Evolutionary conservation across 2,329 filamentous ascomycete species (phyloP), one percentile per base, ranked within the genome.

Genomic region (Spiromastix sp.): DNA sequence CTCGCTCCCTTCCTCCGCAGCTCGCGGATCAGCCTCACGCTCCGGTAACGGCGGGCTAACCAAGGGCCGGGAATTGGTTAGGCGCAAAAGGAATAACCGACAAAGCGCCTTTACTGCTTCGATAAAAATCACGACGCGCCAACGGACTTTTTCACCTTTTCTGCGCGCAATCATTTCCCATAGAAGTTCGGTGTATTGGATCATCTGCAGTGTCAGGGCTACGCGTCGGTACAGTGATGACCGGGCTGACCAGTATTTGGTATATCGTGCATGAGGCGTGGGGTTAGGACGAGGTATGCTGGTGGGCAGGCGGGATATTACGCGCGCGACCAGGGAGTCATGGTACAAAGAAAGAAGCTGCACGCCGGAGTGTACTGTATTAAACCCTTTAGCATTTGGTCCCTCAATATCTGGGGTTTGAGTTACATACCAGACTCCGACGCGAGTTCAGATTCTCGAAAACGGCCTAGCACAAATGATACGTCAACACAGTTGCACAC

Each of bases 81-180:
- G 72, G 27, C 81, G 77, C 52, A 95, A 67, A 34, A 96, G 68
- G 22, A 93, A 62, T 31, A 95, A 63, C 34, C 84, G 71, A 55
- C 89, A 95, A 6, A 91, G 47, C 2, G 89, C 87, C 60, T 96
- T 96, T 52, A 91, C 67, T 1, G 76, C 71, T 61, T 98, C 91
- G 15, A 98, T 67, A 3, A 93, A 55, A 8, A 96, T 78, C 4
- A 96, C 77, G 0, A 93, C 77, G 34, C 84, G 78, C 91, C 91
- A 98, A 19, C 86, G 76, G 17, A 80, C 63, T 50, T 74, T 77
- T 57, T 93, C 74, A 29, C 81, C 86, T 42, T 79, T 79, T 32
- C 89, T 74, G 61, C 93, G 93, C 18, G 87, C 87, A 18, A 82
- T 76, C 91, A 98, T 98, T 58, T 98, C 91, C 73, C 89, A 91